Conservation (phyloP, 2,329 filamentous ascomycete genomes). For the Albifimbria verrucaria region DNA sequence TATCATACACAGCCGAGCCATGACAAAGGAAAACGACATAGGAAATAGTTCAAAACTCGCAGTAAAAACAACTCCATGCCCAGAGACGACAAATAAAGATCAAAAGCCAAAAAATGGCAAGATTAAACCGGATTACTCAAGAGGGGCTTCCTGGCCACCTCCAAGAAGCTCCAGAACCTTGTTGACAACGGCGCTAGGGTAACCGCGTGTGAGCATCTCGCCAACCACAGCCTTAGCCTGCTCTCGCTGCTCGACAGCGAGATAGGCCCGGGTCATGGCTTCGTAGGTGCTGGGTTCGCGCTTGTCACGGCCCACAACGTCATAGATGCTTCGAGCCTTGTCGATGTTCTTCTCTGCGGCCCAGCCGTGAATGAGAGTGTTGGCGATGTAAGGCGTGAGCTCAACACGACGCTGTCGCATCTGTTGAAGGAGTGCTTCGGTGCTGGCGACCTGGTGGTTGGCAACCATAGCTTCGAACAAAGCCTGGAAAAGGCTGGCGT, state of each 20-base stretch:
- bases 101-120: constrained; percentile 5
- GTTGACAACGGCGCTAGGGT: constrained; percentile 85
- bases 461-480: constrained; percentile 97
- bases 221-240: constrained; percentile 75
- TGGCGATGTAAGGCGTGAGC: constrained; percentile 96
- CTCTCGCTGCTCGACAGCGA: constrained; percentile 76
- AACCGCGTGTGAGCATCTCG: constrained; percentile 88
- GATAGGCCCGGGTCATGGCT: constrained; percentile 92
- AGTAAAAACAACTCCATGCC: constrained; percentile 6
- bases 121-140: not conserved
- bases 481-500: constrained; percentile 90
- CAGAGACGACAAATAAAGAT: constrained; percentile 20
- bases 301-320: constrained; percentile 70
- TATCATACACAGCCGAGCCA: constrained; percentile 19
- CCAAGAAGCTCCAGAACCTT: constrained; percentile 91
- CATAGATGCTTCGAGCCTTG: constrained; percentile 77
- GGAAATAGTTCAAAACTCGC: not conserved
- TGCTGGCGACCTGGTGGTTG: constrained; percentile 79
- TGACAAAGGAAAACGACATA: not conserved
- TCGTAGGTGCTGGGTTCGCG: constrained; percentile 98
- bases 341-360: constrained; percentile 76
- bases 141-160: constrained; percentile 40
- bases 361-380: constrained; percentile 97
- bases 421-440: constrained; percentile 67
- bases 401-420: constrained; percentile 75